A percentile compares a stretch with the other conserved stretches of the same genome.
phyloP scores from a whole-genome alignment of 768 basidiomycete species.

The Gymnopilus dilepis region DNA sequence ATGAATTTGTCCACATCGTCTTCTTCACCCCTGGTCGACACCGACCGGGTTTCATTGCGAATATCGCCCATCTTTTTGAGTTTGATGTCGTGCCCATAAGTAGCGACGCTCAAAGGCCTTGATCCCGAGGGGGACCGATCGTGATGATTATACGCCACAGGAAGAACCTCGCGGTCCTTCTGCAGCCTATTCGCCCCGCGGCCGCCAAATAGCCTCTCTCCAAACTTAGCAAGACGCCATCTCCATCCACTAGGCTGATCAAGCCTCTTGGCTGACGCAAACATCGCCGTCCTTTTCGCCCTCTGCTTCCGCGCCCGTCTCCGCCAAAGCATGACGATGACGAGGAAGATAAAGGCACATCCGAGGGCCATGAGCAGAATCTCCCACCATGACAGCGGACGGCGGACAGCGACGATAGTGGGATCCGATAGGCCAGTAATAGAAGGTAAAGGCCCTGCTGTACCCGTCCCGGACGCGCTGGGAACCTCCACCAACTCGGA shows the following conservation, averaged over 20 bases:
- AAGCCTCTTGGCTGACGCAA: conserved; percentile 64
- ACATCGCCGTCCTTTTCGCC: conserved; percentile 66
- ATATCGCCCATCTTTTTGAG: conserved; percentile 46
- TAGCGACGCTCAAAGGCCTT: conserved; percentile 18
- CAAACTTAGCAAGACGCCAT: conserved; percentile 57
- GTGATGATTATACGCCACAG: conserved; percentile 30
- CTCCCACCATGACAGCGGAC: conserved; percentile 77
- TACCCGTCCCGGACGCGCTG: conserved; percentile 49
- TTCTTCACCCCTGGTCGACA: conserved; percentile 43
- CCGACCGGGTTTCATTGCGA: conserved; percentile 1
- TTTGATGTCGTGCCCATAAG: conserved; percentile 47
- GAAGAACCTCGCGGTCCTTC: conserved; percentile 25
- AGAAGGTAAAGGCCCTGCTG: conserved; percentile 53
- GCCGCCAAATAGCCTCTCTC: conserved; percentile 63
- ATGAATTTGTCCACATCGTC: conserved; percentile 64
- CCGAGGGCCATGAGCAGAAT: conserved; percentile 85
- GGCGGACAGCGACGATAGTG: conserved; percentile 35
- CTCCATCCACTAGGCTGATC: conserved; percentile 59
- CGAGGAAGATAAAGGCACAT: conserved; percentile 76
- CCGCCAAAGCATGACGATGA: conserved; percentile 70
- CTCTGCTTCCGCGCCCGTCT: conserved; percentile 72
- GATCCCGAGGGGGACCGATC: conserved; percentile 19
- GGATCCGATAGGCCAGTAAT: conserved; percentile 66
- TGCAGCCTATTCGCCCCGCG: conserved; percentile 29
- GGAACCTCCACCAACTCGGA: conserved; percentile 71